Conservation (phyloP, 768 basidiomycete species). For the Boletales sp. region DNA sequence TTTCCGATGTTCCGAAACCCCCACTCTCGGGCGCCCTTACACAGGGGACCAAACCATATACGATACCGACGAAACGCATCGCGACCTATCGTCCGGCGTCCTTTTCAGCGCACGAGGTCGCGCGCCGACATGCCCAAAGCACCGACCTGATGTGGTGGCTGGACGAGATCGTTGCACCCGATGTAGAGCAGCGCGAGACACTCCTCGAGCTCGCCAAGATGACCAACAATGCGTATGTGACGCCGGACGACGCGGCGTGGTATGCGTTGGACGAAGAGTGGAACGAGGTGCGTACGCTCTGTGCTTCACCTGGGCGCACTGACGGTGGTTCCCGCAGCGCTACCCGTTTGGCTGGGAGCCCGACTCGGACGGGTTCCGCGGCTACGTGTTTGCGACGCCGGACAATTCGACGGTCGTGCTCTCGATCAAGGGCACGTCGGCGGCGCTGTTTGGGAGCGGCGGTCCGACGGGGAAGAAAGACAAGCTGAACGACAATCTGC, state of each 20-base stretch:
- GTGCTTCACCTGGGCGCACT: no score
- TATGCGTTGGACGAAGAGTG: conserved; percentile 68
- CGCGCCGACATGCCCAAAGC: conserved; percentile 45
- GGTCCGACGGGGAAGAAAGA: conserved; percentile 90
- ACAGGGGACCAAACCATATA: conserved; percentile 27
- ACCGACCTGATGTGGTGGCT: conserved; percentile 64
- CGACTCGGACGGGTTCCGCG: conserved; percentile 82
- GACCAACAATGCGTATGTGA: conserved; percentile 87
- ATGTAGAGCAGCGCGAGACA: conserved; percentile 72
- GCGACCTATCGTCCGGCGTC: conserved; percentile 47
- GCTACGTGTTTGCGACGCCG: conserved; percentile 82
- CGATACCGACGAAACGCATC: conserved; percentile 36
- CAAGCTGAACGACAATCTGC: conserved; percentile 87
- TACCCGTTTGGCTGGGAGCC: conserved; percentile 93
- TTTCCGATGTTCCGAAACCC: conserved; percentile 43
- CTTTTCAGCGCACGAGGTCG: conserved; percentile 40
- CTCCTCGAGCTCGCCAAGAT: conserved; percentile 88
- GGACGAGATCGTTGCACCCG: conserved; percentile 67
- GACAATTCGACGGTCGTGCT: conserved; percentile 85
- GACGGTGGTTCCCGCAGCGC: not conserved
- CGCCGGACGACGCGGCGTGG: conserved; percentile 64
- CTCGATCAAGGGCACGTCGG: conserved; percentile 93
- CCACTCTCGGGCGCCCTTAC: conserved; percentile 4
- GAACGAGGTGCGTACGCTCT: conserved; percentile 43
- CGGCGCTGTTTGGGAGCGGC: conserved; percentile 64